Evolutionary conservation across 306 rosid species (phyloP).

Genomic region (Dryas drummondii): DNA sequence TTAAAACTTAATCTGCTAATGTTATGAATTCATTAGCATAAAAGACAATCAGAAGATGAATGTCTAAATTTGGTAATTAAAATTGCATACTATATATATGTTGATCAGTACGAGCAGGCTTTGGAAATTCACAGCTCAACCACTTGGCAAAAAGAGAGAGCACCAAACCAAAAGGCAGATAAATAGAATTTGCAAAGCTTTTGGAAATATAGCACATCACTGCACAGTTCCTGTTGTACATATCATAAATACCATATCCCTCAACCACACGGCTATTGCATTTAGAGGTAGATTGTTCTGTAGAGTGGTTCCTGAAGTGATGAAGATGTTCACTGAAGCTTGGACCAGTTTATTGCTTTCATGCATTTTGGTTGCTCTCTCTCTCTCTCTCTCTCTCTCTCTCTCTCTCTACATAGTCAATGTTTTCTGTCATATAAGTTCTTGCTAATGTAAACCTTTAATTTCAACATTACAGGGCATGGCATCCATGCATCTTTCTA

Average conservation of each 20-base stretch:
- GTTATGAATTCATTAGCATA: too few species aligned
- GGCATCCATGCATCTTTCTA: constrained; percentile 42
- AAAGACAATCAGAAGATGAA: too few species aligned
- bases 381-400: too few species aligned
- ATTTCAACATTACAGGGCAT: constrained; percentile 42
- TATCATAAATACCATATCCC: too few species aligned
- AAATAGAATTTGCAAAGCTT: too few species aligned
- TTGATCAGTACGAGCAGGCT: too few species aligned
- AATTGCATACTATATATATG: background rate
- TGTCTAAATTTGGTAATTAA: background rate
- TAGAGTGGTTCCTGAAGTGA: background rate
- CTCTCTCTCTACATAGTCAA: background rate
- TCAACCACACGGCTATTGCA: too few species aligned
- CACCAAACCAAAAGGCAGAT: background rate
- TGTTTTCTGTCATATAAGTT: background rate
- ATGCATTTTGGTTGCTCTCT: too few species aligned
- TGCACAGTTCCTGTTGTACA: too few species aligned
- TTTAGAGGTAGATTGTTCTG: too few species aligned
- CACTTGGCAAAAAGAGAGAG: background rate
- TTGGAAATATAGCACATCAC: too few species aligned
- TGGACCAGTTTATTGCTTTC: constrained; percentile 30
- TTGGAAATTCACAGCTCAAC: background rate
- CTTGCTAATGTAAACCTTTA: background rate
- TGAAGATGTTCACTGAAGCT: constrained; percentile 34
- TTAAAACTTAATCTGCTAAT: too few species aligned